Conservation (phyloP, 805 yeast genomes). For the Pichia californica region DNA sequence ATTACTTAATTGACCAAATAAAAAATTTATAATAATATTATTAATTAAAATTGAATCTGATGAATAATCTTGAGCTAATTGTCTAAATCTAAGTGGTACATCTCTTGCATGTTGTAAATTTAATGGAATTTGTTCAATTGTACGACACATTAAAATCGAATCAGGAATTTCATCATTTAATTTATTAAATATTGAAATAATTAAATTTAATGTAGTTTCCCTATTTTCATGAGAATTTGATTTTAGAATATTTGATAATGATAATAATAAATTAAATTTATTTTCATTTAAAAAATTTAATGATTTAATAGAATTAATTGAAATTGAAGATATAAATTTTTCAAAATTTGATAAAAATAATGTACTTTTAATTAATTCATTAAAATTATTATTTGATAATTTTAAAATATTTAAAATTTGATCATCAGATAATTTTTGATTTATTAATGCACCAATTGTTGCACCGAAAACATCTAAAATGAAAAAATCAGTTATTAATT, state of each 20-base stretch:
- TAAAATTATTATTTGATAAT: constrained; percentile 20
- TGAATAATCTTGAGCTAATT: constrained; percentile 40
- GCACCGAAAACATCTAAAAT: constrained; percentile 37
- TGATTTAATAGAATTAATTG: constrained; percentile 6
- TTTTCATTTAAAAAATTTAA: too few species aligned
- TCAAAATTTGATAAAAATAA: constrained; percentile 33
- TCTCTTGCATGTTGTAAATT: constrained; percentile 69
- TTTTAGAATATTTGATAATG: constrained; percentile 32
- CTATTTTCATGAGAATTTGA: constrained; percentile 48
- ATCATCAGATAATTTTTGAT: constrained; percentile 18
- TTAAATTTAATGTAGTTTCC: constrained; percentile 32
- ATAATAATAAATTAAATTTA: constrained; percentile 16
- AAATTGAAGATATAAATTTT: constrained; percentile 17
- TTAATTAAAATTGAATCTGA: constrained; percentile 22
- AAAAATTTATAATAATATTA: constrained; percentile 37
- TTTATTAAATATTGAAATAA: constrained; percentile 39
- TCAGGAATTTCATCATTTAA: constrained; percentile 21
- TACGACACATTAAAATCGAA: constrained; percentile 35
- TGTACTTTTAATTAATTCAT: constrained; percentile 26
- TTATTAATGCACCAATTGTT: constrained; percentile 30
- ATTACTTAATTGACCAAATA: constrained; percentile 67
- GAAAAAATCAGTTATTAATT: constrained; percentile 21
- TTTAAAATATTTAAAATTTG: constrained; percentile 16
- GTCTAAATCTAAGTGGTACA: constrained; percentile 60
- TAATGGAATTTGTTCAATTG: constrained; percentile 69